Base-by-base conservation (phyloP, 257 asterid species). In the Cruciata laevipes region DNA sequence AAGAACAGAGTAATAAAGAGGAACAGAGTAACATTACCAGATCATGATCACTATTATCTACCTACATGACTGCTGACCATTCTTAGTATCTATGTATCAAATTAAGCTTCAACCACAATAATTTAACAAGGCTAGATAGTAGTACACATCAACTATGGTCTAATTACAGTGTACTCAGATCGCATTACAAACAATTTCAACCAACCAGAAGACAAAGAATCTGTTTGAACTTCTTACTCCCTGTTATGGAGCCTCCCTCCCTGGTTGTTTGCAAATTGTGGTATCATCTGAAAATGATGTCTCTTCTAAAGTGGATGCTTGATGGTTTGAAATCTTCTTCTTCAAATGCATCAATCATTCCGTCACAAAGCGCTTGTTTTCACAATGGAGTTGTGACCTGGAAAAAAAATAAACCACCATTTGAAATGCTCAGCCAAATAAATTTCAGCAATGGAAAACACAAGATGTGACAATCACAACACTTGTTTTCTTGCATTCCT, bases 171-270 rank as follows among this genome's bases (percentile, higher is more conserved):
- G 11, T 44, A 30, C 17, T 42, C 23, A 12, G 18, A 65, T 40
- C 9, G 24, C 40, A 18, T 21, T 44, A 65, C 58, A 66, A 27
- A 44, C 21, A 25, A 65, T 56, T 65, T 24, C 37, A 65, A 42
- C 9, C 59, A 80, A 80, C 73, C 81, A 70, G 80, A 16, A 32
- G 32, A 31, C 9, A 10, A n/a, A 10, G 21, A 16, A 49, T 42
- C 66, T 57, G 1, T 61, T 5, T 21, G 9, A 61, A 63, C 47
- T 23, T 63, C 20, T 61, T 47, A 52, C 16, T 63, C 65, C 63
- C 2, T 10, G 23, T 49, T 35, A 62, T 30, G 11, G 38, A 13
- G 62, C 13, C 31, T 47, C 52, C 14, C 51, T 9, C 52, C 14
- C 51, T 9, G 52, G 31, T 4, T 49, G 55, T 30, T 51, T 33